Conservation (phyloP, 2,329 filamentous ascomycete species). For the Aspergillus persii region DNA sequence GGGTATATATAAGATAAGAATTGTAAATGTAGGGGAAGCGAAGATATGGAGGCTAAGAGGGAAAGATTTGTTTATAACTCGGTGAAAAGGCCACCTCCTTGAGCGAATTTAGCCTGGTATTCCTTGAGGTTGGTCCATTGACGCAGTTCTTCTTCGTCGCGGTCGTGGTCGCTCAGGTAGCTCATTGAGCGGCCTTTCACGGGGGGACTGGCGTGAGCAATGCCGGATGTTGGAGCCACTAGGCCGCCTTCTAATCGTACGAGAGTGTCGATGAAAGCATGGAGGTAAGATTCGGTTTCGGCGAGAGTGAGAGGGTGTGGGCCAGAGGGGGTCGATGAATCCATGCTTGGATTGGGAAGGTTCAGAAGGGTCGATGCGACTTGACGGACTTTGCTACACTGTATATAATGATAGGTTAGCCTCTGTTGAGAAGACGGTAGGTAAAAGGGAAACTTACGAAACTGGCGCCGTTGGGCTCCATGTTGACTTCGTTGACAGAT, state of each 20-base stretch:
- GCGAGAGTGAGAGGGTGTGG: slow-evolving; percentile 34
- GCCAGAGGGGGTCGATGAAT: slow-evolving; percentile 37
- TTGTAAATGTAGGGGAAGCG: background rate
- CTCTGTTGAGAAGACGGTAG: background rate
- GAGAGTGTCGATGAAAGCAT: slow-evolving; percentile 70
- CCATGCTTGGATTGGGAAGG: slow-evolving; percentile 42
- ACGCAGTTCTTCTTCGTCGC: slow-evolving; percentile 73
- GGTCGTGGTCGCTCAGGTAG: slow-evolving; percentile 48
- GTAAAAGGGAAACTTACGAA: slow-evolving; percentile 52
- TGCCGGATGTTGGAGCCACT: slow-evolving; percentile 28
- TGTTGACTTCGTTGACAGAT: slow-evolving; percentile 78
- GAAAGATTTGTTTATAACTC: slow-evolving; percentile 22
- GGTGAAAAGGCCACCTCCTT: slow-evolving; percentile 54
- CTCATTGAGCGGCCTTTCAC: slow-evolving; percentile 33
- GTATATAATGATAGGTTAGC: slow-evolving; percentile 7
- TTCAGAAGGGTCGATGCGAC: slow-evolving; percentile 78
- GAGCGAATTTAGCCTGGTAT: slow-evolving; percentile 70
- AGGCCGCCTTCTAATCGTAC: slow-evolving; percentile 70
- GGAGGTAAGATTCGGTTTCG: slow-evolving; percentile 69
- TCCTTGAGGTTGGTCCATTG: slow-evolving; percentile 78
- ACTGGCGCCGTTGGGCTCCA: slow-evolving; percentile 69
- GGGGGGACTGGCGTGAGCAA: slow-evolving; percentile 29
- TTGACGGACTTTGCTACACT: slow-evolving; percentile 80
- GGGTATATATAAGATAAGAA: background rate
- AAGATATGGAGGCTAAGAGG: background rate